Percentiles rank a stretch among this genome's conserved stretches.
Evolutionary conservation across 345 rosid genomes (phyloP).

Genomic region (Eutrema japonicum): DNA sequence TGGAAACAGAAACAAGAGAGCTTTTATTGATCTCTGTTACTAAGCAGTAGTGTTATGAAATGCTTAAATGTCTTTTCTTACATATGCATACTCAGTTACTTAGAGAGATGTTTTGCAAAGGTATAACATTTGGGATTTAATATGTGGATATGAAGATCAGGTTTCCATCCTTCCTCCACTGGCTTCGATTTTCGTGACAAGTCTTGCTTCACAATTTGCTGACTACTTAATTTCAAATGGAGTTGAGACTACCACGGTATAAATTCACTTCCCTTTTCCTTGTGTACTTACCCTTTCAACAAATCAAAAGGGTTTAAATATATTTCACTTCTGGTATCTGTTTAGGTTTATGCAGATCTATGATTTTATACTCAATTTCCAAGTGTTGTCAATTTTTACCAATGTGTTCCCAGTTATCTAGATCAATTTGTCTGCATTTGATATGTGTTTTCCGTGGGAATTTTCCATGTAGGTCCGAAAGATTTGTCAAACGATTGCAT

Average conservation of each 20-base stretch:
- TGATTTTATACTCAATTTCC: neutral
- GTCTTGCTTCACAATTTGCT: conserved; percentile 79
- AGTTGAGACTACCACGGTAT: conserved; percentile 82
- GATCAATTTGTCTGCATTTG: conserved; percentile 16
- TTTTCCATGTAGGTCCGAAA: conserved; percentile 70
- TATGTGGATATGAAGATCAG: conserved; percentile 54
- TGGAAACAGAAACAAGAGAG: conserved; percentile 4
- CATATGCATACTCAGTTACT: conserved; percentile 4
- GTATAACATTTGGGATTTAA: conserved; percentile 27
- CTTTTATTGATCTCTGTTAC: conserved; percentile 4
- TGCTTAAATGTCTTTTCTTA: neutral
- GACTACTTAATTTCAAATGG: conserved; percentile 83
- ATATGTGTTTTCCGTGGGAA: conserved; percentile 30
- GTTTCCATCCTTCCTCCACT: conserved; percentile 97
- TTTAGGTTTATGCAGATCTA: conserved; percentile 11
- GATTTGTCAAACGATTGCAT: conserved; percentile 88
- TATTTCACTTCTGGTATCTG: conserved; percentile 22
- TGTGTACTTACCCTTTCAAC: conserved; percentile 21
- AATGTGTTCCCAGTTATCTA: neutral
- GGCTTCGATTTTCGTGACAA: conserved; percentile 81
- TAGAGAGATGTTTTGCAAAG: conserved; percentile 19
- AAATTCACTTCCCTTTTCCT: conserved; percentile 19
- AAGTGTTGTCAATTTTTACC: conserved; percentile 14
- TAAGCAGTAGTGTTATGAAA: neutral
- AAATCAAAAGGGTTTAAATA: neutral